Evolutionary conservation across 352 stramenopile species (phyloP).

Genomic region (Phytophthora colocasiae): DNA sequence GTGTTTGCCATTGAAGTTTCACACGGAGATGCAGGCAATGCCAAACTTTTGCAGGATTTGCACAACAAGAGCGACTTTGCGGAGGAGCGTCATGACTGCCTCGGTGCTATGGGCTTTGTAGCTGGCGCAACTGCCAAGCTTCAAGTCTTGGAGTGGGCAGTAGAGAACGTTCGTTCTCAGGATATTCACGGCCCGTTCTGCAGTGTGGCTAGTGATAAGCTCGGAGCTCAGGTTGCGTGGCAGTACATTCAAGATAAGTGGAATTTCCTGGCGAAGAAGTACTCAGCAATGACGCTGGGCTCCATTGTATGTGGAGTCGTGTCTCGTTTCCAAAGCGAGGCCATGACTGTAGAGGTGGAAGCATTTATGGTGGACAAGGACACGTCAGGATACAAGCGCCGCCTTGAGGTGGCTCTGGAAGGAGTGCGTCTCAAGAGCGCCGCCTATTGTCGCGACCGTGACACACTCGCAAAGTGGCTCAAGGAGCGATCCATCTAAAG

Average conservation of each 20-base stretch:
- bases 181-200: slow-evolving; percentile 65
- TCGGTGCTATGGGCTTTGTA: slow-evolving; percentile 63
- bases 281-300: slow-evolving; percentile 64
- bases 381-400: slow-evolving; percentile 59
- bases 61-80: slow-evolving; percentile 71
- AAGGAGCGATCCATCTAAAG: slow-evolving; percentile 38
- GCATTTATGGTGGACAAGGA: slow-evolving; percentile 66
- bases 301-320: slow-evolving; percentile 51
- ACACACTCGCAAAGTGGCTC: slow-evolving; percentile 65
- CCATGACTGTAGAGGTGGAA: slow-evolving; percentile 59
- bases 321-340: slow-evolving; percentile 52
- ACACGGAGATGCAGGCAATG: slow-evolving; percentile 48
- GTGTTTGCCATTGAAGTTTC: slow-evolving; percentile 62
- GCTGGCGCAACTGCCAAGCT: slow-evolving; percentile 48
- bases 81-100: slow-evolving; percentile 71
- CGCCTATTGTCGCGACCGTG: slow-evolving; percentile 56
- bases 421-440: slow-evolving; percentile 62
- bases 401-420: slow-evolving; percentile 66
- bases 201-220: slow-evolving; percentile 57
- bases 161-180: slow-evolving; percentile 72
- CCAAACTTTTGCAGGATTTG: slow-evolving; percentile 65
- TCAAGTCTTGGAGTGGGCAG: slow-evolving; percentile 78
- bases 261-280: slow-evolving; percentile 60
- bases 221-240: slow-evolving; percentile 67
- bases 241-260: slow-evolving; percentile 73